Base-by-base conservation (phyloP, 1,284 basidiomycete genomes). In the Sutorius eximius region DNA sequence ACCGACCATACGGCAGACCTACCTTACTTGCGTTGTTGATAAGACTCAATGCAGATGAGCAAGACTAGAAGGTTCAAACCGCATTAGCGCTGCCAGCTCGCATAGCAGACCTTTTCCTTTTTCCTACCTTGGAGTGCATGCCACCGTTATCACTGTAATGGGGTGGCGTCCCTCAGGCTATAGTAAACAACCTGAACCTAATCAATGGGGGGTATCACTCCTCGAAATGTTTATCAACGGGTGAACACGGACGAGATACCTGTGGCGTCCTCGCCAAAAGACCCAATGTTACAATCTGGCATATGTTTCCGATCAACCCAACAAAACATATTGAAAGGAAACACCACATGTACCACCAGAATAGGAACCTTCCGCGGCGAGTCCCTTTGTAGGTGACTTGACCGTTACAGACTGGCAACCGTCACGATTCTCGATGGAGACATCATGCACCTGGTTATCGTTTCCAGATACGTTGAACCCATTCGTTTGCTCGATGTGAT, bases 391-490 rank as follows among this genome's bases (percentile, higher is more conserved):
- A 7, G 58, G 61, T 3, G 55, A 12, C 37, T 61, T 59, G 48
- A 65, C 45, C 5, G 59, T 63, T 20, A 55, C 50, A 3, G 22
- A 24, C 22, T 3, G 22, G 18, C 58, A 61, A 11, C 62, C 63
- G 15, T 58, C 61, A 9, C 51, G 63, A 36, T 61, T 61, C 51
- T 50, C 61, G 37, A 66, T 50, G 18, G 52, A 62, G 43, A 64
- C 44, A 20, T 62, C 59, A 30, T 62, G 62, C 37, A 62, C 49
- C 18, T 44, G 37, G 18, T 64, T 53, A 18, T 56, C 43, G 15
- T 51, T 61, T 15, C 61, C 61, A 0, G 46, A 56, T 16, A 62
- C 12, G 12, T 66, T 45, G 20, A 66, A 45, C 7, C 59, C 62
- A 22, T 51, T 55, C 16, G 59, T 55, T 27, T 3, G 16, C 8